These are phyloP conservation scores for Saccharomycopsis javanensis DNA, from an alignment of 805 yeast genomes.

Conservation along the genomic window DNA sequence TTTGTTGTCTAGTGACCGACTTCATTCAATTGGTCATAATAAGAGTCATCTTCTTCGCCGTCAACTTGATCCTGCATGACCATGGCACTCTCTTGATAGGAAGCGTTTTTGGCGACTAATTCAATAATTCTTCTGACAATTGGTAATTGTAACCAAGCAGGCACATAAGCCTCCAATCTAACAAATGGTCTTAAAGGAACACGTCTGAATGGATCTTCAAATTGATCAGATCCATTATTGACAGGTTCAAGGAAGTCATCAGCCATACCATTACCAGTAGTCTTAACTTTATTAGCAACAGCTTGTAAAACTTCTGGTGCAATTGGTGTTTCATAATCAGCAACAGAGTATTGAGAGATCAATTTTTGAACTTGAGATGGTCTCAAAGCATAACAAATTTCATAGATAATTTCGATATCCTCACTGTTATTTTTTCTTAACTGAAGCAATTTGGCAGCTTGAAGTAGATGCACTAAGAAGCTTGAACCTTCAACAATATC, in stretches of 20 bases:
- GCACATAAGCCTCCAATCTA: constrained; percentile 82
- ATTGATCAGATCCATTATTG: constrained; percentile 55
- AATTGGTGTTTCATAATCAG: constrained; percentile 91
- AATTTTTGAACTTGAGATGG: constrained; percentile 95
- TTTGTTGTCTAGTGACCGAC: not conserved
- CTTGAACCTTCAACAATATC: constrained; percentile 80
- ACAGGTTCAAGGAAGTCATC: constrained; percentile 62
- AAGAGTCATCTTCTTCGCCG: constrained; percentile 15
- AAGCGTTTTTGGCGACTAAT: constrained; percentile 73
- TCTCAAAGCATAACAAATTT: constrained; percentile 86
- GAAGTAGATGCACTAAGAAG: constrained; percentile 76
- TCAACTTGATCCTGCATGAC: constrained; percentile 7
- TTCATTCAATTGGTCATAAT: constrained; percentile 9
- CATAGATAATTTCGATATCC: constrained; percentile 86
- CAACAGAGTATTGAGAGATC: constrained; percentile 78
- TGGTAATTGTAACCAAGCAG: constrained; percentile 88
- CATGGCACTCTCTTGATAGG: constrained; percentile 43
- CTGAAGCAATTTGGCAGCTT: constrained; percentile 88
- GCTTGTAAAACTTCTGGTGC: constrained; percentile 70
- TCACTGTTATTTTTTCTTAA: constrained; percentile 80
- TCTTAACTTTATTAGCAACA: constrained; percentile 72
- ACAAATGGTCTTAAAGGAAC: constrained; percentile 70
- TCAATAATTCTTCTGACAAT: constrained; percentile 82
- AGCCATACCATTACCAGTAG: constrained; percentile 31
- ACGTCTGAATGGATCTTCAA: constrained; percentile 74